Evolutionary conservation across 306 rosid species (phyloP), one percentile per base, ranked within the genome.

Genomic region (Luffa aegyptiaca): DNA sequence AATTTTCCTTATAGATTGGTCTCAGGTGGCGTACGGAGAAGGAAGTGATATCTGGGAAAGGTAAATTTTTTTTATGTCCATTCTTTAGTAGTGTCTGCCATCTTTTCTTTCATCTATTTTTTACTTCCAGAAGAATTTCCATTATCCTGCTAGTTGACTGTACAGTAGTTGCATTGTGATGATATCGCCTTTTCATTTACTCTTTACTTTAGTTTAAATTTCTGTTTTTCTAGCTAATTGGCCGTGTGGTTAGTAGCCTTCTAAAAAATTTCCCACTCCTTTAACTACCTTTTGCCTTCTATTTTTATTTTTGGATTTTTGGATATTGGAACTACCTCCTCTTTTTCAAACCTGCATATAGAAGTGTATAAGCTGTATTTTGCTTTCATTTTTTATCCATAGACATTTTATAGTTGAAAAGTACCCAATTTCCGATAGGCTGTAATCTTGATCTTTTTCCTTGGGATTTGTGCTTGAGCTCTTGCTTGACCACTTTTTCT

Each of bases 11-110:
- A 48, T 84, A 94, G 97, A 90, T 94, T 92, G 98, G 98, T 75
- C 92, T 94, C 81, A 89, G 97, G 77, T 94, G 98, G 98, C 89
- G 98, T 86, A 89, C 90, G 42, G 97, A 94, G 83, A 92, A 92
- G 86, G 98, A 94, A 87, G 98, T 94, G 11, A 80, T 88, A 44
- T 88, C 97, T 83, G 97, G 97, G 82, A 94, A 94, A 84, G 98
- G 98, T 94, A 92, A 82, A 78, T 63, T 12, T 0, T 21, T 44
- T 55, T 26, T 44, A 18, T 39, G 42, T 57, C 44, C 42, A 45
- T 57, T 42, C 77, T 31, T 26, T 13, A 10, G 58, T 13, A 42
- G 33, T 65, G 3, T 37, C 36, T 5, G 20, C 37, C 35, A 16
- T 12, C 10, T 36, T 66, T 45, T 20, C 37, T 62, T 21, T 26